Evolutionary conservation across 2,329 filamentous ascomycete species (phyloP).

Genomic region (Penicillium olsonii): DNA sequence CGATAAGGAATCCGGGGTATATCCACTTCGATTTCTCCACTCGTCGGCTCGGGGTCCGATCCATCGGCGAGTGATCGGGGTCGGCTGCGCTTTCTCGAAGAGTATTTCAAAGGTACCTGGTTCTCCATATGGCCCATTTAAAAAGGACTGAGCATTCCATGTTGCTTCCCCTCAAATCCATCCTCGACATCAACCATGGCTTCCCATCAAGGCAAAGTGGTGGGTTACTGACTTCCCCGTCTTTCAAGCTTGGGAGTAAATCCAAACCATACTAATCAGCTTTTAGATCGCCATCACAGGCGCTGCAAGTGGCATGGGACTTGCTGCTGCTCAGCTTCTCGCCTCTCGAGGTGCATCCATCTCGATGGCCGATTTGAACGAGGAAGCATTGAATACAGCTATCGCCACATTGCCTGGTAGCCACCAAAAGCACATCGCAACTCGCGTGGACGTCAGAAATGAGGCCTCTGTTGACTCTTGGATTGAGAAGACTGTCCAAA

Average conservation of each 20-base stretch:
- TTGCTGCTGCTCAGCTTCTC: conserved; percentile 3
- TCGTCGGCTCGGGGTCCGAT: not conserved
- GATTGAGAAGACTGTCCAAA: conserved; percentile 34
- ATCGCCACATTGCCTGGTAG: conserved; percentile 18
- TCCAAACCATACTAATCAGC: not conserved
- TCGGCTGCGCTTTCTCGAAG: not conserved
- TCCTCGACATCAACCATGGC: not conserved
- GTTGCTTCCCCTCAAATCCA: not conserved
- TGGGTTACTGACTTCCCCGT: not conserved
- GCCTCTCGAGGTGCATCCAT: conserved; percentile 22
- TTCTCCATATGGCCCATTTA: not conserved
- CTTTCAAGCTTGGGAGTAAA: no score
- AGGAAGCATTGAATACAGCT: not conserved
- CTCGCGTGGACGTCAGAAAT: conserved; percentile 29
- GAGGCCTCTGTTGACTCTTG: conserved; percentile 26
- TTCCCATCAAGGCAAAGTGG: not conserved
- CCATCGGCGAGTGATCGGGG: not conserved
- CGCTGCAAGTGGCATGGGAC: conserved; percentile 4
- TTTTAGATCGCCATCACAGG: conserved; percentile 4
- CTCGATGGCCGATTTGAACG: conserved; percentile 48
- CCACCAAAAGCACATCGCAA: conserved; percentile 12
- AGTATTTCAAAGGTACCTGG: not conserved
- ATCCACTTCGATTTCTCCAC: not conserved
- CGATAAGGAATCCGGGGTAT: no score
- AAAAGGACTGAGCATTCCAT: not conserved